Evolutionary conservation across 148 eudicot genomes (phyloP).

Genomic region (Nepenthes mirabilis): DNA sequence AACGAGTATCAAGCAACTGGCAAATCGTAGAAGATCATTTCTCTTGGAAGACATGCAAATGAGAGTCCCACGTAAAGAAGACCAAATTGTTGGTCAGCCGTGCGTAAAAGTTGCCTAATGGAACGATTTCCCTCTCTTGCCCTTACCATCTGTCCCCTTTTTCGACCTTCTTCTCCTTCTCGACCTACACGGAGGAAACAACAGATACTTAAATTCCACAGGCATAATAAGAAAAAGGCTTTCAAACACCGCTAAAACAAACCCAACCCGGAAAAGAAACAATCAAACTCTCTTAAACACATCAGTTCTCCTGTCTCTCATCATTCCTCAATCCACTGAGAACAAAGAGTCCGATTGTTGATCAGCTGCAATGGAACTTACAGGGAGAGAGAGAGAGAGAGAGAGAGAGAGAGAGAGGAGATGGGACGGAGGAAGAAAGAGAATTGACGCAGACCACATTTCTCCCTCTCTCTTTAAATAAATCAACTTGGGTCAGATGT

Average conservation of each 20-base stretch:
- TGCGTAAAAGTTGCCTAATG: neutral
- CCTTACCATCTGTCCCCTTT: neutral
- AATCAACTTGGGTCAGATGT: neutral
- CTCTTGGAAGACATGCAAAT: neutral
- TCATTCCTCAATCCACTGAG: too few species aligned
- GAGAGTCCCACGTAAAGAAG: constrained; percentile 2
- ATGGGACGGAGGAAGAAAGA: neutral
- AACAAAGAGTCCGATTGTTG: too few species aligned
- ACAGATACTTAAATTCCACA: neutral
- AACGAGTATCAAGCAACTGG: neutral
- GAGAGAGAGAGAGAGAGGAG: too few species aligned
- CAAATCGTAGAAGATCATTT: neutral
- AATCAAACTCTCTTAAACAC: too few species aligned
- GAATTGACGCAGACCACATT: neutral
- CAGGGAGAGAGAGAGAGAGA: too few species aligned
- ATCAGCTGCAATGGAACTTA: too few species aligned
- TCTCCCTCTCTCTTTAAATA: neutral
- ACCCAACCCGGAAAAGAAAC: neutral
- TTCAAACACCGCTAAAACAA: neutral
- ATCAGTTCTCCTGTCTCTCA: too few species aligned
- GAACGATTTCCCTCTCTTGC: neutral
- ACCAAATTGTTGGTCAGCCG: constrained; percentile 3
- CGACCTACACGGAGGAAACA: neutral
- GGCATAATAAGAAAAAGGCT: neutral
- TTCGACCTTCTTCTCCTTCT: neutral